Evolutionary conservation across 2,329 filamentous ascomycete genomes (phyloP).

Genomic region (Neobulgaria alba): DNA sequence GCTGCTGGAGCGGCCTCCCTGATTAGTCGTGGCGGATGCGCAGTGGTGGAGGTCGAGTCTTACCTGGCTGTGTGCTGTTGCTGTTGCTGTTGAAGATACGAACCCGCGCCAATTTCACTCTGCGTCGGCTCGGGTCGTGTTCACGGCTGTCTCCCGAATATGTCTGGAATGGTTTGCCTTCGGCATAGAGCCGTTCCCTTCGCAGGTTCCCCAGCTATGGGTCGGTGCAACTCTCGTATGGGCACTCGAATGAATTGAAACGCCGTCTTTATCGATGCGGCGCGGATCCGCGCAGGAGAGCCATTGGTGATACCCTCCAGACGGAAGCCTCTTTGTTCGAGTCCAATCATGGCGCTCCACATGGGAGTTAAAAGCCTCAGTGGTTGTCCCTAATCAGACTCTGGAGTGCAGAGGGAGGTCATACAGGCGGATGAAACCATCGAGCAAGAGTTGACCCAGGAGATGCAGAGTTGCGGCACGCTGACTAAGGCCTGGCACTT

Average conservation of each 20-base stretch:
- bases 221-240: background rate
- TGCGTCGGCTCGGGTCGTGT: background rate
- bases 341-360: background rate
- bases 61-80: background rate
- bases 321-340: background rate
- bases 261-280: background rate
- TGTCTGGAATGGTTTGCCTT: no score
- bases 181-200: no score
- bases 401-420: no score
- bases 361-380: background rate
- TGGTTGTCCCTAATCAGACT: no score
- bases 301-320: background rate
- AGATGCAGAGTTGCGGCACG: no score
- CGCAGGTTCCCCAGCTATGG: background rate
- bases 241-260: background rate
- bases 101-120: background rate
- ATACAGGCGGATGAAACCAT: no score
- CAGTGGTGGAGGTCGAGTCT: background rate
- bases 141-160: background rate
- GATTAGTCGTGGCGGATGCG: no score
- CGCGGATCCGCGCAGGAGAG: background rate
- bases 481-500: no score
- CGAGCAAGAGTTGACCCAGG: no score
- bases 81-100: background rate
- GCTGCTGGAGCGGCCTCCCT: no score